Conservation (phyloP, 768 basidiomycete genomes). For the Termitomyces bulborhizus region DNA sequence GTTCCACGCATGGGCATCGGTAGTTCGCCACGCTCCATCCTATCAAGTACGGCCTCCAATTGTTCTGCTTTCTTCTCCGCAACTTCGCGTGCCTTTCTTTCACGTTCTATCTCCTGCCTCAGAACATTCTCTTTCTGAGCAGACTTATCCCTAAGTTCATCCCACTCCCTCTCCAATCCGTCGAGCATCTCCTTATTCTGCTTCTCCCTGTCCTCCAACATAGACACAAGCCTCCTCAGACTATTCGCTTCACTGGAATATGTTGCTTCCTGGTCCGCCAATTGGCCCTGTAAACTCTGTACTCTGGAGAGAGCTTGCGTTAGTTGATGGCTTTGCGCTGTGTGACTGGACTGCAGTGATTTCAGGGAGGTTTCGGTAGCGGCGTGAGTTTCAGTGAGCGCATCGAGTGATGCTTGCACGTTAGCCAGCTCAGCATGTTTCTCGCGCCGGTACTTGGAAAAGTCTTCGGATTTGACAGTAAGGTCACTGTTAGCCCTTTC, state of each 20-base stretch:
- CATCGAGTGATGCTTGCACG: slow-evolving; percentile 74
- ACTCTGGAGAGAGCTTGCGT: slow-evolving; percentile 71
- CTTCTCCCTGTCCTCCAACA: slow-evolving; percentile 86
- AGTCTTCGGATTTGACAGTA: slow-evolving; percentile 70
- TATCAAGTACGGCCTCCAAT: slow-evolving; percentile 65
- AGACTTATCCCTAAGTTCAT: slow-evolving; percentile 60
- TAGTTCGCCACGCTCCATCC: slow-evolving; percentile 68
- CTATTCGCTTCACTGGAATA: slow-evolving; percentile 74
- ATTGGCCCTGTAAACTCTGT: slow-evolving; percentile 66
- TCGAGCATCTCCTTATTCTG: slow-evolving; percentile 82
- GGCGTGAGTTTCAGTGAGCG: slow-evolving; percentile 59
- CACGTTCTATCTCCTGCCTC: slow-evolving; percentile 66
- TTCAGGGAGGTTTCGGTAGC: slow-evolving; percentile 66
- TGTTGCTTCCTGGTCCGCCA: slow-evolving; percentile 81
- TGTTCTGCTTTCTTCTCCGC: slow-evolving; percentile 69
- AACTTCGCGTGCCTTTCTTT: slow-evolving; percentile 61
- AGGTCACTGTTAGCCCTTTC: slow-evolving; percentile 69
- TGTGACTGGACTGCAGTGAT: slow-evolving; percentile 66
- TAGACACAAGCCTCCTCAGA: slow-evolving; percentile 65
- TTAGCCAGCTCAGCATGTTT: slow-evolving; percentile 75
- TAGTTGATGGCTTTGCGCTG: slow-evolving; percentile 66
- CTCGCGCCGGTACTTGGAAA: slow-evolving; percentile 71
- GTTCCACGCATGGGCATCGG: slow-evolving; percentile 44
- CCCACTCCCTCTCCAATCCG: slow-evolving; percentile 78
- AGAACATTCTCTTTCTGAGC: slow-evolving; percentile 62